Base-by-base conservation (phyloP, 1,284 basidiomycete genomes). In the Puccinia novopanici region DNA sequence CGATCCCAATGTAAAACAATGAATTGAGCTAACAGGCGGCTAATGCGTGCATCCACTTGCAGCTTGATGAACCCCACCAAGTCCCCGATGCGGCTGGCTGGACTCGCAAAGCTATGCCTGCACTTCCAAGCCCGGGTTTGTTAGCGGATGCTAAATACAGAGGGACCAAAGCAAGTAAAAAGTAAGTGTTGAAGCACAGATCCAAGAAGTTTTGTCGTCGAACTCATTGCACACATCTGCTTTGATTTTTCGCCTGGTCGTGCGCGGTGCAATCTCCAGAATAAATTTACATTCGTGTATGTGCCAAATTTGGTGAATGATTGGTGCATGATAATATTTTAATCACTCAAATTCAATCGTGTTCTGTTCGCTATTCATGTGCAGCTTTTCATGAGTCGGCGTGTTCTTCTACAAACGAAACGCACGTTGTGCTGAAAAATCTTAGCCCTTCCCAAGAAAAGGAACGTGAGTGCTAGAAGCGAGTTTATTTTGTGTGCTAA, bases 401-500 rank as follows among this genome's bases (percentile, higher is more conserved):
- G 10, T 40, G 4, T 71, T 5, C 15, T 42, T 27, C 30, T 24
- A 15, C 45, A 45, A 45, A 45, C 13, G 54, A 40, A 22, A 34
- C 30, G 50, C 54, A 27, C 22, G 17, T 22, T 42, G 71, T n/a
- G 3, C 37, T 17, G 37, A 73, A 73, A 59, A 73, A 57, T n/a
- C 8, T 73, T 19, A 42, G 42, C 52, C 4, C 27, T 30, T 55
- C 71, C 17, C 50, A 37, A 6, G 71, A 73, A 42, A 73, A 73
- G n/a, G 71, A 73, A 45, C 71, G 71, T 73, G 54, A 73, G 71
- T 57, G 22, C 12, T 17, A 22, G 67, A 50, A 50, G 15, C 30
- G 42, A 24, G 15, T 30, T 24, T 19, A 70, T 9, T 70, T 45
- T 45, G 37, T 42, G 15, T n/a, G 8, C 40, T 19, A 40, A 48